These are phyloP conservation scores for Eucalyptus brandiana DNA, from an alignment of 345 rosid genomes.

Conservation along the genomic window DNA sequence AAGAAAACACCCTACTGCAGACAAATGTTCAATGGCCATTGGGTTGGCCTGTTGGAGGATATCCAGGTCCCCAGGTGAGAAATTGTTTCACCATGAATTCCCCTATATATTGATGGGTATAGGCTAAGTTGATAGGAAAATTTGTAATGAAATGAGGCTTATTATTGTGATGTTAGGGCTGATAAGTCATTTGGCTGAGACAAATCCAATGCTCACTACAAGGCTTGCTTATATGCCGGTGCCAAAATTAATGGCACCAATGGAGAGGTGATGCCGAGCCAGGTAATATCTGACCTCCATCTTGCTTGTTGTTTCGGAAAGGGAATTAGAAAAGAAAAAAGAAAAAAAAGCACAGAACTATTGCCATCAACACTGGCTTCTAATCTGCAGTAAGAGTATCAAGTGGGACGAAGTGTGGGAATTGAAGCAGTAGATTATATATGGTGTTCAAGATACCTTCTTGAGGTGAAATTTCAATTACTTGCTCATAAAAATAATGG, in stretches of 20 bases:
- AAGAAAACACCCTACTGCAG: slow-evolving; percentile 89
- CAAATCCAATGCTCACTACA: slow-evolving; percentile 89
- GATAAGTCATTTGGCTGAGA: slow-evolving; percentile 87
- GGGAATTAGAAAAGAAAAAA: no score
- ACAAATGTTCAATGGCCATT: slow-evolving; percentile 60
- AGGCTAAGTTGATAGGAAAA: background rate
- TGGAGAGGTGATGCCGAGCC: slow-evolving; percentile 96
- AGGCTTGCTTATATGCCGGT: slow-evolving; percentile 87
- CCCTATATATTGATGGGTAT: background rate
- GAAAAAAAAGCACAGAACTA: no score
- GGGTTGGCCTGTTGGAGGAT: no score
- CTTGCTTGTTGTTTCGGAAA: background rate
- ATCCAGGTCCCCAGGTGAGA: no score
- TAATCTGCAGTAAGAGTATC: no score
- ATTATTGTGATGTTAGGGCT: slow-evolving; percentile 85
- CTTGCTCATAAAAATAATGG: no score
- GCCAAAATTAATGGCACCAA: slow-evolving; percentile 80
- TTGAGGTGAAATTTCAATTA: no score
- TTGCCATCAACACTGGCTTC: no score
- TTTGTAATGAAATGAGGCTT: background rate
- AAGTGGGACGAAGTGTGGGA: no score
- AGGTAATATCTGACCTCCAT: slow-evolving; percentile 21
- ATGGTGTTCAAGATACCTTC: no score
- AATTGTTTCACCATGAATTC: no score
- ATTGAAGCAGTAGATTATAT: no score